Base-by-base conservation (phyloP, 192 early-diverging fungal genomes). In the Chytriomyces hyalinus region DNA sequence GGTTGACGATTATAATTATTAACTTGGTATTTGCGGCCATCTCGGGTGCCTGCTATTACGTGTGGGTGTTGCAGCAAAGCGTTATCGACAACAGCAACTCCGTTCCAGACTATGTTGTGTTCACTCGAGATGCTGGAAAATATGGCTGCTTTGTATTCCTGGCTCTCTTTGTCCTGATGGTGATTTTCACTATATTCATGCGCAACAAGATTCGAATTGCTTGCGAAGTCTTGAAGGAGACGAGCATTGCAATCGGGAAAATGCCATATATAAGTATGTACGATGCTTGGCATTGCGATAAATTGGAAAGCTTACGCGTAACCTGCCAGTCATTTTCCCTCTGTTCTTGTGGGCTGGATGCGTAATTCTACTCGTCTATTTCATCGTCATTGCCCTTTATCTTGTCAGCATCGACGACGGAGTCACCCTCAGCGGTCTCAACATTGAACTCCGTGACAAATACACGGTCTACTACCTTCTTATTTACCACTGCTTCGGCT, bases 401-500 rank as follows among this genome's bases (percentile, higher is more conserved):
- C 26, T 78, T 11, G 70, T 77, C 53, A 78, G 80, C n/a, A 81
- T 81, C 69, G 63, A 67, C 57, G 53, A 50, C 48, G 65, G 67
- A 4, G 15, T 74, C 49, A 79, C 60, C 36, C 63, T 75, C 49
- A 64, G 17, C 45, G 81, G 70, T 17, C 61, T 76, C 15, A 71
- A 76, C 48, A 45, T 80, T 2, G 53, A n/a, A 70, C 26, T 70
- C n/a, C 47, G n/a, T 24, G 28, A 4, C 22, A 36, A 24, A 77
- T 61, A 9, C 20, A 36, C 44, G 43, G 61, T 80, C 17, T 64
- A 80, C 57, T 84, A 84, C 65, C 59, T 85, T n/a, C 72, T 83
- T 22, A 59, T 82, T 36, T 88, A 87, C 71, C 88, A 89, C 75
- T 60, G 83, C 15, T 86, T 89, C 79, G 88, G 88, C 17, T 88